Base-by-base conservation (phyloP, 202 grass and related monocot species). In the Carex arenaria region DNA sequence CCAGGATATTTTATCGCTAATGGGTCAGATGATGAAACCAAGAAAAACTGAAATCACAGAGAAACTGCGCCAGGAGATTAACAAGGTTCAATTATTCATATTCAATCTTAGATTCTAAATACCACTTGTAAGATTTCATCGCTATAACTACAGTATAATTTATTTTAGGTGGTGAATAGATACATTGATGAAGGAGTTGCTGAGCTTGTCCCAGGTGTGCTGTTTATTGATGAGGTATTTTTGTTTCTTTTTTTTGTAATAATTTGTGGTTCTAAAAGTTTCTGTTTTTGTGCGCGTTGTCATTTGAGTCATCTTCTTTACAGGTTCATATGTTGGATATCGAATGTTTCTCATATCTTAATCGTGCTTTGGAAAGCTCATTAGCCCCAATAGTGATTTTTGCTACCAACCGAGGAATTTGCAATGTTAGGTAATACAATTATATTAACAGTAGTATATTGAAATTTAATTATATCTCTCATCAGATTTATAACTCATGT, bases 11-110 rank as follows among this genome's bases (percentile, higher is more conserved):
- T 87, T 94, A 70, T 99, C 93, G 26, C 89, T 98, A 78, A 98
- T 98, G 93, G 96, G 96, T 1, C 93, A 92, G 82, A 99, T 99
- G 91, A 99, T 99, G 93, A 99, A 91, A 32, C 88, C 93, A 67
- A 80, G 91, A 15, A 99, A 99, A 82, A 99, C 93, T 92, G 96
- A 99, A 84, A 94, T 99, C 72, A 95, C 93, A 7, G 96, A 94
- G 57, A 99, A 99, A 82, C 86, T 99, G 42, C 86, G 96, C 14
- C 91, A 95, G 86, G 91, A 99, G 80, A 99, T 99, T 42, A 99
- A 99, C 73, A 95, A 95, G 91, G 95, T 98, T 86, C 40, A 20
- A 20, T 28, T 80, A 64, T 81, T 66, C 76, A 28, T 28, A 51
- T 52, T 72, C 31, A 34, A 40, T 20, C n/a, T 38, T 56, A 55